phyloP scores from a whole-genome alignment of 1,284 basidiomycete species.

The Puccinia sorghi region DNA sequence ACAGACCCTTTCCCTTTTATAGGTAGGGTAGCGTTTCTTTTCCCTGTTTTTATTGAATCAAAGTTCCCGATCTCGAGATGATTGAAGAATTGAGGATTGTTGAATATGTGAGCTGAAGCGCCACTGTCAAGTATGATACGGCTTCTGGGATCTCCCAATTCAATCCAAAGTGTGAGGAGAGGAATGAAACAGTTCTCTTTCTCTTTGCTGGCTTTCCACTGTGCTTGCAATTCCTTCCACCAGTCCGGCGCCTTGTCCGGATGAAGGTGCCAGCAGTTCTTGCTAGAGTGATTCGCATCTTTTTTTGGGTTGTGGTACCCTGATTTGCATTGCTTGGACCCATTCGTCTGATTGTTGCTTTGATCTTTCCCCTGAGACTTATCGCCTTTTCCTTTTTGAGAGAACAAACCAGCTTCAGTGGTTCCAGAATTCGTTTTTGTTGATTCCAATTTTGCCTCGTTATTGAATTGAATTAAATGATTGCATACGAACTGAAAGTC shows the following conservation, averaged over 20 bases:
- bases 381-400: too few relatives aligned
- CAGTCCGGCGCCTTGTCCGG: background rate
- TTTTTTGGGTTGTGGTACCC: background rate
- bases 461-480: background rate
- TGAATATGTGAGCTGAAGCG: background rate
- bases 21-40: background rate
- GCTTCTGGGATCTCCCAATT: background rate
- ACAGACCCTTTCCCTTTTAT: background rate
- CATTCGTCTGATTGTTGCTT: background rate
- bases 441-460: too few relatives aligned
- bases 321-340: background rate
- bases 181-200: background rate
- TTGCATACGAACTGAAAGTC: background rate
- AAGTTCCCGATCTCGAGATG: background rate
- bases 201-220: background rate
- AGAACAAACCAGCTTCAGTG: background rate
- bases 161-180: background rate
- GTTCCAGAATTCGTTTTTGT: background rate
- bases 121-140: background rate
- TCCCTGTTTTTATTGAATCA: background rate
- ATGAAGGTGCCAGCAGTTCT: background rate
- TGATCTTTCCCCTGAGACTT: background rate
- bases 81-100: background rate
- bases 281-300: background rate
- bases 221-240: background rate